These are phyloP conservation scores for Auricularia sp. DNA, from an alignment of 768 basidiomycete species.

Conservation along the genomic window DNA sequence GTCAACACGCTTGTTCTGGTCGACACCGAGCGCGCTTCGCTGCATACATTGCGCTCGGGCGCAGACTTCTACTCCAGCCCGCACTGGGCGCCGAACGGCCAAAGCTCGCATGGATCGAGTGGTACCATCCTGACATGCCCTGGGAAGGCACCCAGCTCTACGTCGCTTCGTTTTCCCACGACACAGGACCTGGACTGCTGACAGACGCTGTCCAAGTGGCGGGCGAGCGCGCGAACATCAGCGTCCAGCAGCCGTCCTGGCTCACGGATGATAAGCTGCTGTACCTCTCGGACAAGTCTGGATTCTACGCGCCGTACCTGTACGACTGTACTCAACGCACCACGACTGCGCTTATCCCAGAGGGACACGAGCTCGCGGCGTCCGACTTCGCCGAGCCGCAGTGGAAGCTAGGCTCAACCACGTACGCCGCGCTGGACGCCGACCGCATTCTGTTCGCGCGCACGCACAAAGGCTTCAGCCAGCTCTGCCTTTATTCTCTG, in stretches of 20 bases:
- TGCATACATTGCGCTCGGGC: slow-evolving; percentile 40
- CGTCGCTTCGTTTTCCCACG: slow-evolving; percentile 27
- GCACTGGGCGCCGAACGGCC: slow-evolving; percentile 49
- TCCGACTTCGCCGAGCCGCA: slow-evolving; percentile 44
- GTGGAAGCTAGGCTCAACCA: slow-evolving; percentile 43
- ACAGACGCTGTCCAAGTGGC: slow-evolving; percentile 36
- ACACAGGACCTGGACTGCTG: slow-evolving; percentile 15
- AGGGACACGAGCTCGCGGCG: slow-evolving; percentile 23
- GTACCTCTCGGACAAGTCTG: slow-evolving; percentile 55
- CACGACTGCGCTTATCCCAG: slow-evolving; percentile 26
- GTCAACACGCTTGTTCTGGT: slow-evolving; percentile 50
- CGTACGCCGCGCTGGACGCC: slow-evolving; percentile 27
- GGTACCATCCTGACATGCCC: slow-evolving; percentile 48
- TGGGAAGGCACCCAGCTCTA: slow-evolving; percentile 56
- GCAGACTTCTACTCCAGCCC: slow-evolving; percentile 66
- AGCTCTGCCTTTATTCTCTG: slow-evolving; percentile 21
- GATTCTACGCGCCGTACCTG: slow-evolving; percentile 57
- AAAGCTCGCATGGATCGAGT: slow-evolving; percentile 52
- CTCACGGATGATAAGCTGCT: slow-evolving; percentile 41
- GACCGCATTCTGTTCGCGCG: neutral
- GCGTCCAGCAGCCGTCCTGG: slow-evolving; percentile 37
- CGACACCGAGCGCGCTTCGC: slow-evolving; percentile 32
- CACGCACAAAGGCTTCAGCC: slow-evolving; percentile 1
- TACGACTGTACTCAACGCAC: slow-evolving; percentile 30
- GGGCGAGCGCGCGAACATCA: slow-evolving; percentile 38